Conservation (phyloP, 306 rosid genomes). For the Corylus heterophylla region DNA sequence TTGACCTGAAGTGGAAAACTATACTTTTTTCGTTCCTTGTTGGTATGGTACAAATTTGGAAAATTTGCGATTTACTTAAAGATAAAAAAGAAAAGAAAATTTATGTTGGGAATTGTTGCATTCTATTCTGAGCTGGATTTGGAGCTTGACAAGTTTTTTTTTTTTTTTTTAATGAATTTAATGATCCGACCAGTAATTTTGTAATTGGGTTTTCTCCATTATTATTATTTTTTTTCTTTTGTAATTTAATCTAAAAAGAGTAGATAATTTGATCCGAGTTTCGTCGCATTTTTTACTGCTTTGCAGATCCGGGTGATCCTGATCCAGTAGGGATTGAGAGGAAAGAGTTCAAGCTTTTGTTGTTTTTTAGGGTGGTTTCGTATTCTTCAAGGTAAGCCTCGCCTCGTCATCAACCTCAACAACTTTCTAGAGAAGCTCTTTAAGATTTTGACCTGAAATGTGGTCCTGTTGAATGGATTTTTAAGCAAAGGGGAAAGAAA, state of each 20-base stretch:
- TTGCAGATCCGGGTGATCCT: slow-evolving; percentile 54
- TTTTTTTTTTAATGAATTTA: background rate
- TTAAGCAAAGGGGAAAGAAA: slow-evolving; percentile 4
- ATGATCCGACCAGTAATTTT: slow-evolving; percentile 25
- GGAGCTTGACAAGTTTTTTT: slow-evolving; percentile 8
- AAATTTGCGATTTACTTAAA: background rate
- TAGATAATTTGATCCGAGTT: slow-evolving; percentile 23
- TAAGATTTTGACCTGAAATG: slow-evolving; percentile 29
- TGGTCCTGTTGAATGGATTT: slow-evolving; percentile 23
- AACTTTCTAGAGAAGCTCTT: slow-evolving; percentile 18
- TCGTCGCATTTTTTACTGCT: slow-evolving; percentile 6
- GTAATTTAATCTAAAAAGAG: slow-evolving; percentile 1
- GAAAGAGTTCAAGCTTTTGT: slow-evolving; percentile 27
- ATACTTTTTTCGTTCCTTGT: background rate
- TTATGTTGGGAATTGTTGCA: slow-evolving; percentile 1
- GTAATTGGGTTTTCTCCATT: background rate
- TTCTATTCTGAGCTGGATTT: slow-evolving; percentile 12
- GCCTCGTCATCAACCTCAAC: slow-evolving; percentile 16
- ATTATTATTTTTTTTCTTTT: background rate
- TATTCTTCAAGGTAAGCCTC: slow-evolving; percentile 26
- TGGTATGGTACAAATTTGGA: background rate
- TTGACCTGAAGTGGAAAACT: background rate
- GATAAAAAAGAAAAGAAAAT: background rate
- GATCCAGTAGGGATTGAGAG: slow-evolving; percentile 22
- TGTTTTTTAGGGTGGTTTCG: slow-evolving; percentile 14